Percentiles rank a stretch among this genome's conserved stretches.
Evolutionary conservation across 2,329 filamentous ascomycete species (phyloP).

Genomic region (Alternaria sp.): DNA sequence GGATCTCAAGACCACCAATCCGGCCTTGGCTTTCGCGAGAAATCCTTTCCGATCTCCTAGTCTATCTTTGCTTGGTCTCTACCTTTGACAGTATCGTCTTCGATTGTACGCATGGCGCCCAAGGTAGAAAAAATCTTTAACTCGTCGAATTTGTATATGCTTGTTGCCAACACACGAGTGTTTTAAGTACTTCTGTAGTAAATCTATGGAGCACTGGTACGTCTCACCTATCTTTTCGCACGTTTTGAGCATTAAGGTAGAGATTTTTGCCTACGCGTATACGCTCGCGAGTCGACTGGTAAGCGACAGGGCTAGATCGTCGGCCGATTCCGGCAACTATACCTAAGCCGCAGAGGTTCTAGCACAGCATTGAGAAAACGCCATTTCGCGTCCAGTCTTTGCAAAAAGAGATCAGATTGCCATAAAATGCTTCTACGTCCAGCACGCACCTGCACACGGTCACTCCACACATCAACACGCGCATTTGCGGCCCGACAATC

Average conservation of each 20-base stretch:
- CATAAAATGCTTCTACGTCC: conserved; percentile 31
- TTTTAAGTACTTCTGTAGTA: too few relatives aligned
- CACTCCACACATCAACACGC: conserved; percentile 26
- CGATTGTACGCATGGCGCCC: neutral
- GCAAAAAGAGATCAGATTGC: conserved; percentile 7
- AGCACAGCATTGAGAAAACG: conserved; percentile 17
- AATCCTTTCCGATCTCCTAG: neutral
- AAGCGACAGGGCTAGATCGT: conserved; percentile 21
- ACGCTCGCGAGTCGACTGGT: conserved; percentile 3
- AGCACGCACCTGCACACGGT: conserved; percentile 26
- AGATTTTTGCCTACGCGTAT: neutral
- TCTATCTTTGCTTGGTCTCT: neutral
- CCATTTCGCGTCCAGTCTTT: conserved; percentile 20
- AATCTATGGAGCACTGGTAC: neutral
- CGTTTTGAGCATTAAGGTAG: neutral
- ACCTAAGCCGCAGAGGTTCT: conserved; percentile 16
- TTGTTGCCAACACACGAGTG: neutral
- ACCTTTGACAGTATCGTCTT: neutral
- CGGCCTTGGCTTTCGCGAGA: neutral
- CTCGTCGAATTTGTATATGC: neutral
- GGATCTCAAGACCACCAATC: neutral
- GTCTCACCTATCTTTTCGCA: neutral
- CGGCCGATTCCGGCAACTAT: conserved; percentile 31
- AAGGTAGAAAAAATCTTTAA: neutral
- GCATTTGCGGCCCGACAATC: conserved; percentile 30